phyloP scores from a whole-genome alignment of 257 asterid species.

The Solanum microdontum region DNA sequence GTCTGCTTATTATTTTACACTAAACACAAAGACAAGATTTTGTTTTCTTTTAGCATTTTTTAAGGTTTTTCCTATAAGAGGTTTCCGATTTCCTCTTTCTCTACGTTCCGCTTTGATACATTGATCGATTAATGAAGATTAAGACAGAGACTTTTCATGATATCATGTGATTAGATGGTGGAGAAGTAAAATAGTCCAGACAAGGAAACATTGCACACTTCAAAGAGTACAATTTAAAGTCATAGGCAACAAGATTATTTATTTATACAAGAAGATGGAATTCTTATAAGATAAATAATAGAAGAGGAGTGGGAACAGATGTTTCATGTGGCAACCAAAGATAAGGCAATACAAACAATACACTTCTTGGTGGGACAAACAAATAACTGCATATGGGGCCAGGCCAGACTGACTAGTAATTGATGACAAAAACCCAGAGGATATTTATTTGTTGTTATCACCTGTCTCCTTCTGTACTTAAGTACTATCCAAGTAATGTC shows the following conservation, averaged over 20 bases:
- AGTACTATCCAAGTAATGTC: constrained; percentile 5
- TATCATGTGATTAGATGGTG: neutral
- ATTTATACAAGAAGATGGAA: neutral
- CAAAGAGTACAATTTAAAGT: neutral
- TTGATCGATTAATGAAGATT: neutral
- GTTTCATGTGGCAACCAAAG: neutral
- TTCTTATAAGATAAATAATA: neutral
- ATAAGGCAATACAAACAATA: neutral
- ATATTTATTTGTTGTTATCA: neutral
- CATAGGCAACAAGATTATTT: neutral
- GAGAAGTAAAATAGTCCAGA: neutral
- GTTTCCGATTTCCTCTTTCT: neutral
- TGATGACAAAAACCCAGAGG: neutral
- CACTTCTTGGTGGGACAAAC: neutral
- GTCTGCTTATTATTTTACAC: neutral
- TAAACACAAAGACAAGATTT: neutral
- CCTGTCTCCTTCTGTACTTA: neutral
- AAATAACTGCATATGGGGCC: neutral
- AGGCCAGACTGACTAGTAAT: neutral
- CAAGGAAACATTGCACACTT: neutral
- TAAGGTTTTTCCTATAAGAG: neutral
- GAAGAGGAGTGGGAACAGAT: neutral
- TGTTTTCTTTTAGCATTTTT: neutral
- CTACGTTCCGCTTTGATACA: neutral
- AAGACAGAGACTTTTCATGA: neutral